Evolutionary conservation across 163 green algal genomes (phyloP).

Genomic region (Scenedesmus sp.): DNA sequence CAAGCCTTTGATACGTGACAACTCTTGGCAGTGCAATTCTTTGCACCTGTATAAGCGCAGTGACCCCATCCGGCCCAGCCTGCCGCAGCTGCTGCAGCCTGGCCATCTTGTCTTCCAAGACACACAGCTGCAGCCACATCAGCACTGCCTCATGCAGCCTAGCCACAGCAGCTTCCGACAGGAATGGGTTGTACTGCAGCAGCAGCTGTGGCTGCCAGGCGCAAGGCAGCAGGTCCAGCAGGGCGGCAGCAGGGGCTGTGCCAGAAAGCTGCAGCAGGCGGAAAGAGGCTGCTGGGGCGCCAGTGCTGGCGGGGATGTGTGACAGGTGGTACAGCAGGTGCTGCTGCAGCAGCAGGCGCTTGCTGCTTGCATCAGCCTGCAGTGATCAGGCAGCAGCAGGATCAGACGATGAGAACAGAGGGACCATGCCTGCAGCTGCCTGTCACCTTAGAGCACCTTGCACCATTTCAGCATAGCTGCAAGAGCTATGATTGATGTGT

Average conservation of each 20-base stretch:
- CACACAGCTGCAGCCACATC: constrained; percentile 75
- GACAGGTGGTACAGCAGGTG: constrained; percentile 59
- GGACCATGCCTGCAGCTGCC: no score
- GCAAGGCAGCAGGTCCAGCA: constrained; percentile 55
- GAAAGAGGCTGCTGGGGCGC: constrained; percentile 48
- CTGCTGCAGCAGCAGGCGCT: constrained; percentile 40
- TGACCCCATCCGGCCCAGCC: constrained; percentile 14
- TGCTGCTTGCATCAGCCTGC: constrained; percentile 46
- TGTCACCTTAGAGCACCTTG: no score
- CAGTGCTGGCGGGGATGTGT: constrained; percentile 44
- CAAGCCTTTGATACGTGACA: no score
- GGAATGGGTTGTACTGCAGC: constrained; percentile 65
- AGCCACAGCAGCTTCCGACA: constrained; percentile 38
- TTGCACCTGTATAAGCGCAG: constrained; percentile 50
- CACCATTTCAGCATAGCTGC: no score
- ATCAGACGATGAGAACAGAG: no score
- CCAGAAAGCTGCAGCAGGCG: constrained; percentile 50
- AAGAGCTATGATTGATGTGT: background rate
- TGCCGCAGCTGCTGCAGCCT: constrained; percentile 55
- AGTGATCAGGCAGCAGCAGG: background rate
- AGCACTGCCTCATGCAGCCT: constrained; percentile 52
- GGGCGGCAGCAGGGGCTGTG: background rate
- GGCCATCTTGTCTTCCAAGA: constrained; percentile 71
- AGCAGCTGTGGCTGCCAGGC: constrained; percentile 10
- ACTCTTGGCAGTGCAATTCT: background rate